A percentile compares a stretch with the other conserved stretches of the same genome.
These are phyloP conservation scores for Westerdykella aurantiaca DNA, from an alignment of 2,329 filamentous ascomycete species.

Conservation along the genomic window DNA sequence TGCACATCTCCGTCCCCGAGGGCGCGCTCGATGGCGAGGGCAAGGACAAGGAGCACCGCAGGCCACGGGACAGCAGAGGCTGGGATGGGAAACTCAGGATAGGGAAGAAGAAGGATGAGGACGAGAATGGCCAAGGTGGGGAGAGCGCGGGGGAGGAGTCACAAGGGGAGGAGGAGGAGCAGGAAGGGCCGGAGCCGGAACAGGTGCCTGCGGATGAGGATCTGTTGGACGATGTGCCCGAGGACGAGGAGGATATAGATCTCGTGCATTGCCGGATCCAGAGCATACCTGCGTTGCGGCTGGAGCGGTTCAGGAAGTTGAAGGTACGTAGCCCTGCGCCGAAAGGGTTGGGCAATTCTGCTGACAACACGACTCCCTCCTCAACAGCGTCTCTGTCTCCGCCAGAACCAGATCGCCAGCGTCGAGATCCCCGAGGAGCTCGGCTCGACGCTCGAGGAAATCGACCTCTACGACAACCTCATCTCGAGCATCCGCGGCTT, in stretches of 20 bases:
- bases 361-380: neutral
- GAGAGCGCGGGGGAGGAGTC: conserved; percentile 81
- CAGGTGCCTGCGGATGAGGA: conserved; percentile 42
- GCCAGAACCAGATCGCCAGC: conserved; percentile 80
- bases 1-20: neutral
- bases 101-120: conserved; percentile 61
- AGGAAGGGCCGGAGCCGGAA: conserved; percentile 40
- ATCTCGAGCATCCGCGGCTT: conserved; percentile 81
- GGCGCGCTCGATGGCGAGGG: conserved; percentile 8
- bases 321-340: conserved; percentile 41
- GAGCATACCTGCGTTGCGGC: conserved; percentile 69
- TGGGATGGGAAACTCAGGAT: conserved; percentile 82
- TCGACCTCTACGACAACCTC: conserved; percentile 96
- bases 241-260: conserved; percentile 60
- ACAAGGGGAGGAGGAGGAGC: conserved; percentile 39
- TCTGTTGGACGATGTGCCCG: conserved; percentile 54
- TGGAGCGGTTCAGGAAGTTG: conserved; percentile 76
- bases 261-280: conserved; percentile 80
- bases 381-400: conserved; percentile 68
- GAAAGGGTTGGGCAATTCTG: neutral
- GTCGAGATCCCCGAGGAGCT: conserved; percentile 69
- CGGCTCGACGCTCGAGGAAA: conserved; percentile 64
- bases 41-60: conserved; percentile 11
- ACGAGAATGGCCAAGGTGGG: conserved; percentile 45
- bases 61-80: conserved; percentile 46